Evolutionary conservation across 2,329 filamentous ascomycete species (phyloP), one percentile per base, ranked within the genome.

Genomic region (Penicillium sp.): DNA sequence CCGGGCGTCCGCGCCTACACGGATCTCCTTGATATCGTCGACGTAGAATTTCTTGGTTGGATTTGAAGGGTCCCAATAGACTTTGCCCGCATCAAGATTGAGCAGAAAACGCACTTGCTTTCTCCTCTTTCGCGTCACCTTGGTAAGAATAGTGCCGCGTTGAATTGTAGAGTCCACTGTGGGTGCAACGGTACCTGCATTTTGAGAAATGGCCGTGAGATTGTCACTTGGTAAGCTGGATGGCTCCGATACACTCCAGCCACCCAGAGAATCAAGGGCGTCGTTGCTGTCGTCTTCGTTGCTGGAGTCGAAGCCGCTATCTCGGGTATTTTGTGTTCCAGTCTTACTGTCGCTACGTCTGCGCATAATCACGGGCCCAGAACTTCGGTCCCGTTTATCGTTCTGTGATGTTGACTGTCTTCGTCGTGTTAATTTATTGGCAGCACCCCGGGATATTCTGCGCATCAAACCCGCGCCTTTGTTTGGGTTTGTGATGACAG

Each of bases 21-120:
- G 89, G 52, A 98, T 93, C 72, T 97, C 93, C 71, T 91, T 90
- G 71, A 99, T 94, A 75, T 98, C 93, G 71, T 99, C 95, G 65
- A 99, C 91, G 76, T 96, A 96, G 66, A 99, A 90, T 57, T 88
- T 88, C 75, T 97, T 98, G 26, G 88, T 86, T 1, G 91, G 89
- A 41, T 91, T 88, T 8, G 85, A 87, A 51, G 88, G 86, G 76
- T 96, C 91, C 94, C 94, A 98, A 29, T 86, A 90, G 26, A 99
- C 91, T 76, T 93, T 95, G 64, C 91, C 93, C 1, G 90, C 86
- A 71, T 94, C 90, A 26, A 90, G 85, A 70, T 98, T 92, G 26
- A 98, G 87, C 56, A 90, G 87, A 69, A 97, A 88, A 29, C 85
- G 86, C 73, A 95, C 92, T 58, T 85, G 82, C 66, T 89, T 88